phyloP scores from a whole-genome alignment of 2,329 filamentous ascomycete species.

The Fusarium circinatum region DNA sequence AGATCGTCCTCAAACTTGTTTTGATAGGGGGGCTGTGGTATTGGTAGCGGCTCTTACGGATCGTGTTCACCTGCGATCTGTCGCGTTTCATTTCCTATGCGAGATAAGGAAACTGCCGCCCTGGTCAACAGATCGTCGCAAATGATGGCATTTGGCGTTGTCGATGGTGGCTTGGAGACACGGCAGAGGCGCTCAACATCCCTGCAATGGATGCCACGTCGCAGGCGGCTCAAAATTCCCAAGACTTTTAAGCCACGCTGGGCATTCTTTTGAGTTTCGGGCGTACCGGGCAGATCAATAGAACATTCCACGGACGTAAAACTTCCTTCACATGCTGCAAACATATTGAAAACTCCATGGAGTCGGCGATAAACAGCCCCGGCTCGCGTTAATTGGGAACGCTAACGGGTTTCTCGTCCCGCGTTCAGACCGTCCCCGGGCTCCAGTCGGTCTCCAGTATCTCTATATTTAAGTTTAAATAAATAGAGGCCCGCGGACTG shows the following conservation, averaged over 20 bases:
- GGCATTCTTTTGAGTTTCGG: neutral
- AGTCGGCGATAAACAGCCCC: neutral
- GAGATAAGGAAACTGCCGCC: constrained; percentile 6
- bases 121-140: neutral
- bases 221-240: neutral
- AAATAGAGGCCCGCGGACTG: neutral
- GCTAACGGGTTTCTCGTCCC: neutral
- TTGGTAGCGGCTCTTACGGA: neutral
- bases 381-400: neutral
- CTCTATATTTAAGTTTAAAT: constrained; percentile 1
- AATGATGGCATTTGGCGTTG: neutral
- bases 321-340: neutral
- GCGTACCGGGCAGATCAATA: neutral
- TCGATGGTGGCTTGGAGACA: neutral
- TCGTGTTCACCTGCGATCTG: constrained; percentile 3
- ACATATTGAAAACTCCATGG: neutral
- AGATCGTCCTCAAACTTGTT: constrained; percentile 24
- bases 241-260: neutral
- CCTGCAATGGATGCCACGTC: neutral
- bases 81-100: constrained; percentile 17
- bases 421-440: neutral
- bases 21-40: constrained; percentile 5
- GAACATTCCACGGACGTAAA: neutral
- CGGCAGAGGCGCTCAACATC: neutral
- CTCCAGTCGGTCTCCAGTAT: neutral